phyloP scores from a whole-genome alignment of 2,329 filamentous ascomycete species.

The Phyllosticta citrichinensis region DNA sequence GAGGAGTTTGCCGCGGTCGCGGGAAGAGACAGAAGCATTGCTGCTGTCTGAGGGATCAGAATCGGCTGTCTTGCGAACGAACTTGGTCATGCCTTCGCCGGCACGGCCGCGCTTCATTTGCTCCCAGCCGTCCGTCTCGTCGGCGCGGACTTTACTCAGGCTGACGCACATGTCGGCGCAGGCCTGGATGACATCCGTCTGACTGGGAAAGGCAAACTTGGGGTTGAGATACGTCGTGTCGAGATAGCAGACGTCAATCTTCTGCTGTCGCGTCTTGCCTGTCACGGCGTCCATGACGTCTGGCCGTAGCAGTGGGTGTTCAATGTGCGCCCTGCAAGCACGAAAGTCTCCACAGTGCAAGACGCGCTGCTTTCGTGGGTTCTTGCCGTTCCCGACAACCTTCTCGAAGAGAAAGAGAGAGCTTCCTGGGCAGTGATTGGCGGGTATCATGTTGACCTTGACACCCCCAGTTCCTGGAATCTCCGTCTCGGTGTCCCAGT shows the following conservation, averaged over 20 bases:
- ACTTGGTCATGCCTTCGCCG: conserved; percentile 52
- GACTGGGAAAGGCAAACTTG: conserved; percentile 85
- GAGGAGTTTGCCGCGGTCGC: conserved; percentile 57
- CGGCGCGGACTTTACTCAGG: conserved; percentile 55
- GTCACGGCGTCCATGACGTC: conserved; percentile 60
- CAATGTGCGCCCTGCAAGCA: conserved; percentile 74
- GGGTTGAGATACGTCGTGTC: conserved; percentile 97
- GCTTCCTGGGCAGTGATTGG: conserved; percentile 94
- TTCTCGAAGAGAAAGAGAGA: conserved; percentile 93
- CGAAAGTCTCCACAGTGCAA: conserved; percentile 94
- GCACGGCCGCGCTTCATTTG: conserved; percentile 45
- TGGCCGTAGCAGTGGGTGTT: conserved; percentile 71
- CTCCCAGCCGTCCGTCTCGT: conserved; percentile 47
- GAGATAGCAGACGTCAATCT: conserved; percentile 90
- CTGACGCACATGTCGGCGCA: conserved; percentile 82
- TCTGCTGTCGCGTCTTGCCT: conserved; percentile 67
- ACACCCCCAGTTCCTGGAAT: conserved; percentile 76
- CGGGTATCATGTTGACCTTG: conserved; percentile 85
- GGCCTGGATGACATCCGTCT: conserved; percentile 75
- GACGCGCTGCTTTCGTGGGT: conserved; percentile 60
- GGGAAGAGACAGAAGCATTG: conserved; percentile 21
- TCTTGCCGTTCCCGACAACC: conserved; percentile 49
- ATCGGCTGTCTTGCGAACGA: conserved; percentile 41
- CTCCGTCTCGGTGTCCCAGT: conserved; percentile 72
- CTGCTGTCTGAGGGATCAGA: conserved; percentile 25